phyloP scores from a whole-genome alignment of 2,329 filamentous ascomycete species.

The Colletotrichum sp. region DNA sequence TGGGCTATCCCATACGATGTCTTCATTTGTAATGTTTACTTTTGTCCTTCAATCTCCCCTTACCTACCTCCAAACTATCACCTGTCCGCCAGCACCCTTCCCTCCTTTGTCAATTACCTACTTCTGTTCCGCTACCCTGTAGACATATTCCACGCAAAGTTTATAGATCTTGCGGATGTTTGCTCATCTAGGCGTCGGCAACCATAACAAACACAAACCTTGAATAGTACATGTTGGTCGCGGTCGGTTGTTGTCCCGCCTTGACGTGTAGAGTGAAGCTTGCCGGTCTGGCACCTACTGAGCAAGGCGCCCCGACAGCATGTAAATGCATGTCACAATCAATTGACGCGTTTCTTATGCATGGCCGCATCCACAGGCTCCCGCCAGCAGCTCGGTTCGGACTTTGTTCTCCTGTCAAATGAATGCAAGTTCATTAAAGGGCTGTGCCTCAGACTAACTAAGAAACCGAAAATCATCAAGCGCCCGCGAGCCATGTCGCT shows the following conservation, averaged over 20 bases:
- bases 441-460: neutral
- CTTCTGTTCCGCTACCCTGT: neutral
- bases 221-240: neutral
- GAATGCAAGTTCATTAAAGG: neutral
- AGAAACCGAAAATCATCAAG: neutral
- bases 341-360: neutral
- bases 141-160: neutral
- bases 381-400: neutral
- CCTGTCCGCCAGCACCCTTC: neutral
- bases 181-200: neutral
- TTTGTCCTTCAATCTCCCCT: neutral
- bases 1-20: neutral
- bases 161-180: neutral
- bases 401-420: neutral
- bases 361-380: neutral
- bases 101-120: neutral
- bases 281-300: neutral
- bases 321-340: neutral
- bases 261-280: neutral
- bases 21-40: neutral
- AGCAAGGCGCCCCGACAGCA: neutral
- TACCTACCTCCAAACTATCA: neutral
- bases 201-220: neutral
- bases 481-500: slow-evolving; percentile 1
- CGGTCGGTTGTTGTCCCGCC: neutral